phyloP scores from a whole-genome alignment of 2,329 filamentous ascomycete species.

The Penicillium sp. region DNA sequence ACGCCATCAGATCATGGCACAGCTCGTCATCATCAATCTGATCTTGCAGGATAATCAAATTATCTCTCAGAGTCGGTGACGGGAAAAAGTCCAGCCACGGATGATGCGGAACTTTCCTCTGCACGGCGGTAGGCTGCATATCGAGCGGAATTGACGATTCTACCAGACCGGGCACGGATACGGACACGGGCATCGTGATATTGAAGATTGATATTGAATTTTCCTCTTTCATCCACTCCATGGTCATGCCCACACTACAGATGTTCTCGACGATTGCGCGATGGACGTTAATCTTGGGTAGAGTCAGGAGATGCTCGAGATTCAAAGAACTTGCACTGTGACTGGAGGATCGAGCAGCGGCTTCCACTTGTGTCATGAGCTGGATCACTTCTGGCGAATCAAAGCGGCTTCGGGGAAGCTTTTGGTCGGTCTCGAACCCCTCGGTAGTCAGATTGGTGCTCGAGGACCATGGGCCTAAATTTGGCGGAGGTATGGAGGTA shows the following conservation, averaged over 20 bases:
- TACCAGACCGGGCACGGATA: constrained; percentile 1
- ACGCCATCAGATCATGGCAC: constrained; percentile 31
- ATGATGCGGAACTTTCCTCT: constrained; percentile 31
- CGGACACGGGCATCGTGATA: background rate
- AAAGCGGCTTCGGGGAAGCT: background rate
- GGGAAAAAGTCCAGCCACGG: constrained; percentile 40
- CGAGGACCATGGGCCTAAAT: no score
- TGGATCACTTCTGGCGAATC: background rate
- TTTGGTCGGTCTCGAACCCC: background rate
- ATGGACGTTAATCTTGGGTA: constrained; percentile 24
- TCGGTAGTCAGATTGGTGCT: no score
- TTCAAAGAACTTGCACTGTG: constrained; percentile 10
- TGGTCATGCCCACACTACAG: constrained; percentile 16
- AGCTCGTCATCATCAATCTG: constrained; percentile 35
- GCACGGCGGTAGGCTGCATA: constrained; percentile 32
- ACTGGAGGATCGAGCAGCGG: background rate
- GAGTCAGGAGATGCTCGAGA: constrained; percentile 22
- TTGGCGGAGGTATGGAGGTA: no score
- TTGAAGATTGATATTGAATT: constrained; percentile 18
- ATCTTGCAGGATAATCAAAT: constrained; percentile 26
- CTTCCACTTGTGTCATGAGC: constrained; percentile 3
- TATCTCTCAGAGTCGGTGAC: constrained; percentile 37
- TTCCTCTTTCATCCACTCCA: constrained; percentile 10
- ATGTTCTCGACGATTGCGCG: constrained; percentile 22
- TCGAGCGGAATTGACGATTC: constrained; percentile 13